Conservation (phyloP, 306 rosid species). For the Erythrophleum fordii region DNA sequence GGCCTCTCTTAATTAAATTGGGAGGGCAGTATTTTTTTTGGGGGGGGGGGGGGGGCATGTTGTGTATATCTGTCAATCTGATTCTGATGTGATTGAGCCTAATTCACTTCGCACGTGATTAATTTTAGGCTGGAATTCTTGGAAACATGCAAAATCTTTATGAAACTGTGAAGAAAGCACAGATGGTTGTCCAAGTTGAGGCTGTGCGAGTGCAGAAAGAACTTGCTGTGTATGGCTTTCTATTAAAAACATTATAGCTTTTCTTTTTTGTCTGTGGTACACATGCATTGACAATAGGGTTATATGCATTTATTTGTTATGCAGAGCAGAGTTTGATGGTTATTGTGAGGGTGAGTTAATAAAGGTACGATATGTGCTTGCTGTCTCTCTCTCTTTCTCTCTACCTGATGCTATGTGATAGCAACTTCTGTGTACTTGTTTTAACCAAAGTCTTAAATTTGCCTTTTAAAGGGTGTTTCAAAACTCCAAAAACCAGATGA, state of each 20-base stretch:
- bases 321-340: conserved; percentile 89
- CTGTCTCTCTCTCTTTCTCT: conserved; percentile 7
- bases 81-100: conserved; percentile 24
- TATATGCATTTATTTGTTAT: conserved; percentile 38
- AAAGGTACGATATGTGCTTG: conserved; percentile 53
- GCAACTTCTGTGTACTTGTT: conserved; percentile 8
- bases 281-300: conserved; percentile 15
- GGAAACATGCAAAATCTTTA: conserved; percentile 85
- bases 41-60: not conserved
- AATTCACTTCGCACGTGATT: conserved; percentile 28
- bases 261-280: conserved; percentile 7
- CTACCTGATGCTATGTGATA: not conserved
- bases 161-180: conserved; percentile 86
- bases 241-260: conserved; percentile 31
- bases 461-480: not conserved
- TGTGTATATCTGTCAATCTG: conserved; percentile 35
- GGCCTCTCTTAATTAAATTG: not conserved
- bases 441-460: not conserved
- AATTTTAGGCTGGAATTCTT: conserved; percentile 69
- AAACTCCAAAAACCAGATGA: not conserved
- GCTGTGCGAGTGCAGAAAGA: conserved; percentile 87
- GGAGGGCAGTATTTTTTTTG: conserved; percentile 5
- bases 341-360: conserved; percentile 83
- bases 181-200: conserved; percentile 88
- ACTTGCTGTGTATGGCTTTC: conserved; percentile 69